Conservation (phyloP, 108 stramenopile species). For the Pseudonitzschia delicatissima region DNA sequence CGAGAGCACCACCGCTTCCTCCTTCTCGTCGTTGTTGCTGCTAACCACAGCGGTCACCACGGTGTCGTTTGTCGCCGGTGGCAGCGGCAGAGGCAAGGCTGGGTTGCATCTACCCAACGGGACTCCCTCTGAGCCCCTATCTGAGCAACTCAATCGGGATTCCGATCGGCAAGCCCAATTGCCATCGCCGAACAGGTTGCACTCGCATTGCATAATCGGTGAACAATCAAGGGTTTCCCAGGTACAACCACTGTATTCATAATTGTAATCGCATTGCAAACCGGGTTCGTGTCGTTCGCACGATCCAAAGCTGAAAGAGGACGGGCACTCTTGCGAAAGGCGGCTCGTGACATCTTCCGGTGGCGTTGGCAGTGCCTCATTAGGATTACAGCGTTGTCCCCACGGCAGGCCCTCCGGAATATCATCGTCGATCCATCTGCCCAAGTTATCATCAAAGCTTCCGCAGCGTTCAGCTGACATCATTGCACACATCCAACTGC, state of each 20-base stretch:
- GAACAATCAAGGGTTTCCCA: neutral
- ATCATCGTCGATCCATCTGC: neutral
- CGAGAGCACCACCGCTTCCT: too few species aligned
- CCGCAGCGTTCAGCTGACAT: neutral
- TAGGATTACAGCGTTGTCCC: neutral
- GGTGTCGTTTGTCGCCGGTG: too few species aligned
- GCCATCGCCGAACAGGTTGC: neutral
- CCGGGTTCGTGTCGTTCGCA: neutral
- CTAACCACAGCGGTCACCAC: too few species aligned
- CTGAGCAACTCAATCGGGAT: too few species aligned
- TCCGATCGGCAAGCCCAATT: neutral
- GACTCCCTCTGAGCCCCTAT: too few species aligned
- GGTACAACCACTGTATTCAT: neutral
- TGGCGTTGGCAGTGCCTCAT: neutral
- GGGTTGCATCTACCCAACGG: neutral
- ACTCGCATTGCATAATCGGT: neutral
- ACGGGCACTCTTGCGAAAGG: neutral
- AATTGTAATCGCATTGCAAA: neutral
- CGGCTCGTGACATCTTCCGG: neutral
- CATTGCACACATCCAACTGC: neutral
- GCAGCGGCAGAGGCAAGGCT: too few species aligned
- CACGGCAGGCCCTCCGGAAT: neutral
- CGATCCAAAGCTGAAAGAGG: neutral
- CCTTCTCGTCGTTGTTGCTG: too few species aligned
- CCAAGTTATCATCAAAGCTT: neutral